Conservation (phyloP, 257 asterid genomes). For the Linaria vulgaris region DNA sequence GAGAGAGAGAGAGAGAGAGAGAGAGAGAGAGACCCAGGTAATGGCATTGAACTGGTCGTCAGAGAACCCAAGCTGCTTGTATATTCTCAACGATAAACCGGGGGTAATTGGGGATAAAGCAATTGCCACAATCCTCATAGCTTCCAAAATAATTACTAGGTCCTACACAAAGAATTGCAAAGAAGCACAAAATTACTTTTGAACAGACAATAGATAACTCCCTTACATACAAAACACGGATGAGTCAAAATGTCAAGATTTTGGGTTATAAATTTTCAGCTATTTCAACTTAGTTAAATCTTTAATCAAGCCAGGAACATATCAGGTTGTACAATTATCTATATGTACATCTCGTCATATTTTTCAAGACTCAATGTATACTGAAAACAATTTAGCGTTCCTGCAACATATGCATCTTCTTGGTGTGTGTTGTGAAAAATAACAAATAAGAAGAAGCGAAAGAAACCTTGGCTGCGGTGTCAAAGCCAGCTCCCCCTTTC, state of each 20-base stretch:
- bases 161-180: slow-evolving; percentile 44
- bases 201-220: neutral
- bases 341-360: too few relatives aligned
- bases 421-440: neutral
- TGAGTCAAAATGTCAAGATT: neutral
- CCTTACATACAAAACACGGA: neutral
- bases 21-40: slow-evolving; percentile 61
- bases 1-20: slow-evolving; percentile 28
- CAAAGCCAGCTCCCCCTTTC: slow-evolving; percentile 74
- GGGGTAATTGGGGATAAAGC: slow-evolving; percentile 86
- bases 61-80: slow-evolving; percentile 83
- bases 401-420: neutral
- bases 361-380: neutral
- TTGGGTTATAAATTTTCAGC: neutral
- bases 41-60: slow-evolving; percentile 69
- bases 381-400: slow-evolving; percentile 2
- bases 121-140: slow-evolving; percentile 80
- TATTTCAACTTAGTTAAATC: neutral
- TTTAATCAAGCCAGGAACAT: neutral
- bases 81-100: slow-evolving; percentile 61
- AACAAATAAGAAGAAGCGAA: slow-evolving; percentile 8
- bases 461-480: slow-evolving; percentile 82
- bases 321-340: neutral
- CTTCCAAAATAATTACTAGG: slow-evolving; percentile 69
- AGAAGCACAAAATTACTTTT: neutral